Base-by-base conservation (phyloP, 2,329 filamentous ascomycete species). In the Apiospora rasikravindrae region DNA sequence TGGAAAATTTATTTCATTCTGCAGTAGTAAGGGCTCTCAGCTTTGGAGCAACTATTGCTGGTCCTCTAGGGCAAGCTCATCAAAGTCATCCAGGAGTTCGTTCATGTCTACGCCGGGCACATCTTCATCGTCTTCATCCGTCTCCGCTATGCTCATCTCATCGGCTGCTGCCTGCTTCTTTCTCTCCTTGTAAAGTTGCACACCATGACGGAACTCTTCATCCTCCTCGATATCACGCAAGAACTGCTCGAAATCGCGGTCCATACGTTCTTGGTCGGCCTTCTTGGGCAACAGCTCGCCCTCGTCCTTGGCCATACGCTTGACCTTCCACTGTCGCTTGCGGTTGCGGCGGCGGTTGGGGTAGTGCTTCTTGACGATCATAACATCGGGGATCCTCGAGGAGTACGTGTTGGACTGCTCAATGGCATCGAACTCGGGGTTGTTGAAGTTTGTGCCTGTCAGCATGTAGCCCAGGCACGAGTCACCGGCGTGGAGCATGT, bases 331-430 rank as follows among this genome's bases (percentile, higher is more conserved):
- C 87, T 94, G 94, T 77, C 97, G 91, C 82, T 88, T 89, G 86
- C 91, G 92, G 81, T 96, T 97, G 86, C 93, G 92, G 84, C 93
- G 93, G 77, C 94, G 91, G 72, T 84, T 84, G 73, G 93, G 91
- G 84, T 97, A 99, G 88, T 94, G 92, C 84, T 99, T 99, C 94
- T 97, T 98, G 82, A 99, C 94, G 4, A 99, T 88, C 8, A 99
- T 85, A 0, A 98, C 96, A 78, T 99, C 96, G 0, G 96, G 96
- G 71, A 99, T 93, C 4, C 88, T 91, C 3, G 91, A 92, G 2
- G 90, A 86, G 83, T 97, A 96, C 69, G 92, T 90, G 81, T 90
- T 90, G 70, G 92, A 94, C 69, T 88, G 84, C 82, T 98, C 95
- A 45, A 98, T 88, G 6, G 90, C 90, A 45, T 81, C 79, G 16